These are phyloP conservation scores for Hansenula sp. DNA, from an alignment of 1,139 yeast species.

Conservation along the genomic window DNA sequence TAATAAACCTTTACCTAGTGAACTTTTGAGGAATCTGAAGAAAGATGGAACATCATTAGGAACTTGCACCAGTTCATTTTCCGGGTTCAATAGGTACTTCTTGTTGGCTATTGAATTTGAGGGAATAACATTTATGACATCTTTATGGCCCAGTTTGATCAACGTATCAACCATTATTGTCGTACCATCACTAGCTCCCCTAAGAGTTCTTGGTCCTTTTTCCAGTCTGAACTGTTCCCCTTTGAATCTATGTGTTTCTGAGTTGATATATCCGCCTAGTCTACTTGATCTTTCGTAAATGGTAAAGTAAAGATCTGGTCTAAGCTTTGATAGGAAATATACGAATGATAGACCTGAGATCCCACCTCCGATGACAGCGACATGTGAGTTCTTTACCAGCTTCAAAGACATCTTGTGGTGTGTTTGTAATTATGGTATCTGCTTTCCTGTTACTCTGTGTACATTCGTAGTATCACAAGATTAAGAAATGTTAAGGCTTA, in stretches of 20 bases:
- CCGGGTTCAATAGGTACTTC: conserved; percentile 49
- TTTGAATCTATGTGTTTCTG: conserved; percentile 28
- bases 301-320: conserved; percentile 69
- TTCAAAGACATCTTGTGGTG: too few relatives aligned
- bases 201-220: conserved; percentile 72
- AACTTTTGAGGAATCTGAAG: conserved; percentile 39
- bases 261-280: conserved; percentile 80
- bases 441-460: too few relatives aligned
- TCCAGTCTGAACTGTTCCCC: conserved; percentile 41
- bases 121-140: conserved; percentile 47
- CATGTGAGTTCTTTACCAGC: conserved; percentile 16
- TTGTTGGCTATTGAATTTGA: conserved; percentile 52
- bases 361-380: conserved; percentile 83
- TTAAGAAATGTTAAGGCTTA: too few relatives aligned
- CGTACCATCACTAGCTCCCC: conserved; percentile 70
- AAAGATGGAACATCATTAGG: conserved; percentile 43
- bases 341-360: conserved; percentile 81
- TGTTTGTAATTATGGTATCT: too few relatives aligned
- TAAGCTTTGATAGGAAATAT: conserved; percentile 60
- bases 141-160: conserved; percentile 36
- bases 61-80: conserved; percentile 43
- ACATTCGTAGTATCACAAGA: too few relatives aligned
- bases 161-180: conserved; percentile 57
- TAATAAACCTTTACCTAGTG: conserved; percentile 39
- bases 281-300: conserved; percentile 52